Evolutionary conservation across 2,329 filamentous ascomycete species (phyloP).

Genomic region (Paraphaeosphaeria minitans): DNA sequence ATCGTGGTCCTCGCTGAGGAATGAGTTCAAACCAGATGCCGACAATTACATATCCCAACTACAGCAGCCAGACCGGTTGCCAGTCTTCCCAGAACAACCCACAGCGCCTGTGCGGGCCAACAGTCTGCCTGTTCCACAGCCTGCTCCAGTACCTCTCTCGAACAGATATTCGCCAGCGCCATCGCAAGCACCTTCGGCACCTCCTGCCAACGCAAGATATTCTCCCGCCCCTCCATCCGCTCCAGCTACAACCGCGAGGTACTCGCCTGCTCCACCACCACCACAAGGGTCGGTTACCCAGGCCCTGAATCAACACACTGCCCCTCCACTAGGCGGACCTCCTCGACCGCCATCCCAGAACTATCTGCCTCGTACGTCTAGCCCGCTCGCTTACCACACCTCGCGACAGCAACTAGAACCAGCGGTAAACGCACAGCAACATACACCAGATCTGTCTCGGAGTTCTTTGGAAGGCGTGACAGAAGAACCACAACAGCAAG

Average conservation of each 20-base stretch:
- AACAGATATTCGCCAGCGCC: conserved; percentile 45
- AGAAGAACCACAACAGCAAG: conserved; percentile 31
- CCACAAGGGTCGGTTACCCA: conserved; percentile 28
- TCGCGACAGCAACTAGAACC: conserved; percentile 35
- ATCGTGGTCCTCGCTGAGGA: conserved; percentile 44
- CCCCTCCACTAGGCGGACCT: conserved; percentile 40
- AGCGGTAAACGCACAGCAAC: conserved; percentile 14
- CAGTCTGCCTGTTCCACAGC: conserved; percentile 39
- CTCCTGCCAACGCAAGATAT: conserved; percentile 46
- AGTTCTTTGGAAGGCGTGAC: conserved; percentile 41
- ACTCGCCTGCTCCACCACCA: conserved; percentile 49
- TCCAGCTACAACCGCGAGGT: conserved; percentile 41
- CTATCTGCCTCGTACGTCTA: conserved; percentile 69
- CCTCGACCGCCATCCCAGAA: conserved; percentile 52
- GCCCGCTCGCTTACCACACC: conserved; percentile 62
- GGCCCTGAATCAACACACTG: conserved; percentile 45
- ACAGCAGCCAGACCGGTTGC: conserved; percentile 50
- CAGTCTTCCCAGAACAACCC: conserved; percentile 43
- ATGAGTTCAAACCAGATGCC: conserved; percentile 41
- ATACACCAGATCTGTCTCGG: conserved; percentile 22
- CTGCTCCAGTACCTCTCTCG: conserved; percentile 30
- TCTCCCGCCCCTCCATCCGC: conserved; percentile 45
- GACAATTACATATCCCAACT: conserved; percentile 34
- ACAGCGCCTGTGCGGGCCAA: conserved; percentile 37
- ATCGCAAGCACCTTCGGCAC: conserved; percentile 24